phyloP scores from a whole-genome alignment of 2,329 filamentous ascomycete genomes.

The Xylaria sp. region DNA sequence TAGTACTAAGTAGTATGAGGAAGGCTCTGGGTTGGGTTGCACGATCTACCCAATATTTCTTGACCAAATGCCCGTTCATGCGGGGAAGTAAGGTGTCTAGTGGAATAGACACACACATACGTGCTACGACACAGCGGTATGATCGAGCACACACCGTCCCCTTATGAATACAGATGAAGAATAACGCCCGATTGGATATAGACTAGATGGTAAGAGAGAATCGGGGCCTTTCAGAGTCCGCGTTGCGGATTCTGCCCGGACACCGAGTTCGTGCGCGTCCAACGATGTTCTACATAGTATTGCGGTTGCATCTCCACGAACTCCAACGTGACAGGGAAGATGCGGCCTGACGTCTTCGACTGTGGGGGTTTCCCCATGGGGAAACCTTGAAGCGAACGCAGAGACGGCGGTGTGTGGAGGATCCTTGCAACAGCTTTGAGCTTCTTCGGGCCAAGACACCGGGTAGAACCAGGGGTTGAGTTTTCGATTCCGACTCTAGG shows the following conservation, averaged over 20 bases:
- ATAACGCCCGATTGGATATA: background rate
- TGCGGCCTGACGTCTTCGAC: conserved; percentile 8
- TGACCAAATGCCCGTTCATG: background rate
- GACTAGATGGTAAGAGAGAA: background rate
- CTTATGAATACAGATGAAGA: background rate
- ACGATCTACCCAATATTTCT: background rate
- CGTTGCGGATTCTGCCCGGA: background rate
- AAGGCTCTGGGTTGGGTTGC: background rate
- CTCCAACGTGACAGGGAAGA: conserved; percentile 14
- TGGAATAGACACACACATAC: background rate
- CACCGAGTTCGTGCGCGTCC: background rate
- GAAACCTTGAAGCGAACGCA: conserved; percentile 1
- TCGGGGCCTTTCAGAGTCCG: background rate
- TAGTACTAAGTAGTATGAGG: background rate
- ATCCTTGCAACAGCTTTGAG: conserved; percentile 1
- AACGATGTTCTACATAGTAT: background rate
- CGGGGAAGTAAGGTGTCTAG: background rate
- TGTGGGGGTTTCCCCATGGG: conserved; percentile 21
- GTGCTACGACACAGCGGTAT: background rate
- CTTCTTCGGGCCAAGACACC: background rate
- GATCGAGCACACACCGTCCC: background rate
- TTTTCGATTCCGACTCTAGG: background rate
- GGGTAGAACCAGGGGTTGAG: background rate
- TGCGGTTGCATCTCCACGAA: background rate
- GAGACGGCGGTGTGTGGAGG: conserved; percentile 1